Evolutionary conservation across 2,329 filamentous ascomycete genomes (phyloP), one percentile per base, ranked within the genome.

Genomic region (Nothophaeocryptopus gaeumannii): DNA sequence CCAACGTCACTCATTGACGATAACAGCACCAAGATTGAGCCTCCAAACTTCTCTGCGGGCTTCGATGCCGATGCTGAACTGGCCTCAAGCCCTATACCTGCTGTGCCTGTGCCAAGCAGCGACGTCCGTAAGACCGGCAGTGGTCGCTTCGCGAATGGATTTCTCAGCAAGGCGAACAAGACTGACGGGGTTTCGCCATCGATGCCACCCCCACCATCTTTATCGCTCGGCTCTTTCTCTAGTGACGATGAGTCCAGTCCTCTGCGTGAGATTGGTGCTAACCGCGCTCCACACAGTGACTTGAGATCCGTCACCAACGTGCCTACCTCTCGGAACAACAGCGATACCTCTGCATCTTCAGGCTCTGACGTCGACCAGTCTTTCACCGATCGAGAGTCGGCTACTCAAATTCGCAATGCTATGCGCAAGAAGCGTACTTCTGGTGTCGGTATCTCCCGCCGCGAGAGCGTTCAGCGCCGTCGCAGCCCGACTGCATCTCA

Each of bases 121-220:
- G 79, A 85, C 36, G 67, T 83, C 32, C 80, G 79, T 53, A 78
- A 64, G 45, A 48, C 57, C 8, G 63, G 58, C 8, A 50, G 53
- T 40, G 61, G 88, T 61, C 82, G 92, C 37, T 97, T 97, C 72
- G 88, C 95, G 62, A 80, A 90, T 2, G 92, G 92, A 5, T 96
- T 96, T 68, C 73, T 97, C 16, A 54, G 41, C 5, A 52, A 51
- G 20, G 83, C 88, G 1, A 86, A 85, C 67, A 83, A 73, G 35
- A 60, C 66, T 2, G 74, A 79, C 39, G 84, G 80, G 44, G 89
- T 86, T 26, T 66, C 66, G 5, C 60, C 64, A 5, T 36, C 53
- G 12, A 46, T 50, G 26, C 31, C 51, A 11, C 85, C 87, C 3
- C 70, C 80, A 4, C 77, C 80, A 11, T 73, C 78, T 1, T 79